phyloP scores from a whole-genome alignment of 2,329 filamentous ascomycete species.

The Calonectria pseudoreteaudii region DNA sequence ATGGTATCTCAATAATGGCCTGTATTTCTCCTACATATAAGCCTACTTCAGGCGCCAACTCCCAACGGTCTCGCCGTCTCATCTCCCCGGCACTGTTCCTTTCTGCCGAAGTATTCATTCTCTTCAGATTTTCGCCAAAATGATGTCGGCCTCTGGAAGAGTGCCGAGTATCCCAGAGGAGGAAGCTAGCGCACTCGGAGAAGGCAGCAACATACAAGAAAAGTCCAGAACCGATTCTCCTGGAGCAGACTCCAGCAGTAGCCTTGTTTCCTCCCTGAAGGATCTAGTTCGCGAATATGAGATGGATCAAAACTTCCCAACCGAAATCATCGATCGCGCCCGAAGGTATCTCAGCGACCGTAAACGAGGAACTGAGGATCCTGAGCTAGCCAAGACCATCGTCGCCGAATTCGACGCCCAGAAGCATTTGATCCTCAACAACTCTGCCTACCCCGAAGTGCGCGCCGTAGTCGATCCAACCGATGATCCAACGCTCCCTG shows the following conservation, averaged over 20 bases:
- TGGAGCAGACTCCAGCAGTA: background rate
- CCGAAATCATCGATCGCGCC: slow-evolving; percentile 54
- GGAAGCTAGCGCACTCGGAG: background rate
- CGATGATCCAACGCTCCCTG: slow-evolving; percentile 54
- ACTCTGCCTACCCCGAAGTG: slow-evolving; percentile 56
- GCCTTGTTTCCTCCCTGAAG: slow-evolving; percentile 21
- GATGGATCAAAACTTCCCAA: slow-evolving; percentile 61
- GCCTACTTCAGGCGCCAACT: background rate
- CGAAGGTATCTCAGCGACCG: slow-evolving; percentile 50
- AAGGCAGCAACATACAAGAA: background rate
- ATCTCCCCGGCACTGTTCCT: background rate
- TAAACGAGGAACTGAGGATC: slow-evolving; percentile 18
- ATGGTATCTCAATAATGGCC: background rate
- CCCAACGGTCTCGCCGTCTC: background rate
- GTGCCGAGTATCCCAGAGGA: background rate
- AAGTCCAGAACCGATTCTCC: background rate
- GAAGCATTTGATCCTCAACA: slow-evolving; percentile 45
- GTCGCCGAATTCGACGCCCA: slow-evolving; percentile 36
- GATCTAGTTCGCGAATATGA: slow-evolving; percentile 54
- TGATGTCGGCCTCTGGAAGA: background rate
- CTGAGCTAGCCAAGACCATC: slow-evolving; percentile 30
- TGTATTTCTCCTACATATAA: background rate
- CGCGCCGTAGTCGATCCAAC: slow-evolving; percentile 58
- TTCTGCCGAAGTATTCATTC: background rate
- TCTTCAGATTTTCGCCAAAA: background rate